Base-by-base conservation (phyloP, 2,329 filamentous ascomycete genomes). In the Trichoderma arundinaceum region DNA sequence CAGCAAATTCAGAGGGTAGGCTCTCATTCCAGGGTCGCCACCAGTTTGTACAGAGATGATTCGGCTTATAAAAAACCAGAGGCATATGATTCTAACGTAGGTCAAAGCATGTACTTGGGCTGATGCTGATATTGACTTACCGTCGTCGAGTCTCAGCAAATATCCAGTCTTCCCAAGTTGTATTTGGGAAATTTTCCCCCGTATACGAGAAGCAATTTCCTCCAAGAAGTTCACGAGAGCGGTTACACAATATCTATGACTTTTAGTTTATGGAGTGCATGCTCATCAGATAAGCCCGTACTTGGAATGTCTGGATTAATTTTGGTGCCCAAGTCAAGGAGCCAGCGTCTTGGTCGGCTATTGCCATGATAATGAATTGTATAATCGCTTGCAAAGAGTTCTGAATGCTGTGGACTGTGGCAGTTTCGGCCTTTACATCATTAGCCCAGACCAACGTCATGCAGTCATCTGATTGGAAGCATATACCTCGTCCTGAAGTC, bases 71-170 rank as follows among this genome's bases (percentile, higher is more conserved):
- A 57, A 43, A 32, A 57, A 57, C 53, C 53, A 57, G 3, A 57
- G 19, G 39, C 53, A 57, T 17, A 57, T 57, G 6, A 44, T 57
- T 57, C 53, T 57, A 33, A 5, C 2, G 7, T 7, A 17, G 9
- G 9, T 57, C 32, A 57, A 33, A 15, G 32, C 17, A 15, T 12
- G 15, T 4, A 17, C 15, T 2, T 57, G 9, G 9, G 22, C 1
- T 32, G 7, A 7, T 5, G 22, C 15, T 57, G 5, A 32, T 9
- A 15, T 6, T 43, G 15, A 41, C 53, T 12, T 44, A 57, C 53
- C 53, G 38, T 43, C 53, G 53, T 57, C 53, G 53, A 2, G 19
- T 57, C 13, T 57, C 53, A 15, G 38, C 53, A 57, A 43, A 57
- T 6, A 44, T 43, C 53, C 53, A 57, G 10, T 57, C 53, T 44